Evolutionary conservation across 805 yeast species (phyloP), one percentile per base, ranked within the genome.

Genomic region (Barnettozyma vustinii): DNA sequence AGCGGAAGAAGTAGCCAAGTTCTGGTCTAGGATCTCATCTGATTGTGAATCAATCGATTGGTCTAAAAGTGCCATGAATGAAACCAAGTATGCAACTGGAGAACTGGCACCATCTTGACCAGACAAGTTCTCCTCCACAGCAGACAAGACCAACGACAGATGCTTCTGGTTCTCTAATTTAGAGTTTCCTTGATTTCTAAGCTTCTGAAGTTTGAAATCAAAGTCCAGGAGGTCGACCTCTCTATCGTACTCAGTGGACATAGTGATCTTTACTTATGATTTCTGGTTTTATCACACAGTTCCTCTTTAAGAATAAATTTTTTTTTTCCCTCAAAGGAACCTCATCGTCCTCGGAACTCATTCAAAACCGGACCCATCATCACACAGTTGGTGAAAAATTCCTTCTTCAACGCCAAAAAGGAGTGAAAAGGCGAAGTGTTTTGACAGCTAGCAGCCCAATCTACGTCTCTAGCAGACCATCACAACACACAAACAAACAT

Each of bases 81-180:
- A 87, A 16, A 91, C 82, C 59, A 90, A 83, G 66, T 94, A 94
- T 0, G 96, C 83, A 25, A 87, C 84, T 25, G 96, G 83, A 15
- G 86, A 73, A 42, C 75, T 60, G 9, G 39, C 44, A n/a, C 54
- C 61, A 36, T 62, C 60, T 51, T 66, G 65, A 10, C 61, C 62
- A 56, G 76, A 73, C 40, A 94, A 76, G 57, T 87, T 87, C 57
- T 88, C 96, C 64, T 94, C 99, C 44, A 94, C 91, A 4, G 97
- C 96, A 20, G 84, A 77, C 44, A 94, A 74, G 49, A 92, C 83
- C 25, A 88, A 69, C 9, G 97, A 96, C 54, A 87, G 73, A 62
- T 85, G 89, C 61, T 84, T 86, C 69, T 90, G 97, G 65, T 90
- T 87, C 21, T 84, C 89, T 45, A 91, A 70, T 63, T 88, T 89